Percentiles rank a stretch among this genome's conserved stretches.
phyloP scores from a whole-genome alignment of 176 grass and related monocot species.

The Zoysia pacifica region DNA sequence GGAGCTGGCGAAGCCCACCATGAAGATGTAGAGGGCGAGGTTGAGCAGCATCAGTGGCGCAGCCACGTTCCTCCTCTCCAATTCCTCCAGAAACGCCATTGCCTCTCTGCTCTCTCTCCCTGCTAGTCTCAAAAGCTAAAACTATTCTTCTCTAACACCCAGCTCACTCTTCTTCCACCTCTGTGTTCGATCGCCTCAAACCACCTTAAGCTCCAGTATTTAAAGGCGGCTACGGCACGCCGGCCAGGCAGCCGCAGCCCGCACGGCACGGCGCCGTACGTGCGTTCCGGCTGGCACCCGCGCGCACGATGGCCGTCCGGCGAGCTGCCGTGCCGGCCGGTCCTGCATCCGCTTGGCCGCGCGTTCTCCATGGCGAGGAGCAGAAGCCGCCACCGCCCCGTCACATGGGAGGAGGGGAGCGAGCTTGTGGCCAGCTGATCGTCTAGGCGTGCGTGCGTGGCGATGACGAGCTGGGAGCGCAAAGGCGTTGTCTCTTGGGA shows the following conservation, averaged over 20 bases:
- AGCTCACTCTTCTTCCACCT: neutral
- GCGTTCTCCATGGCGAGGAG: neutral
- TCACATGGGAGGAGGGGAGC: neutral
- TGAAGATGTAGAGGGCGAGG: constrained; percentile 44
- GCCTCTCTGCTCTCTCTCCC: neutral
- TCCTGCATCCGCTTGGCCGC: too few relatives aligned
- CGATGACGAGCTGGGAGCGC: neutral
- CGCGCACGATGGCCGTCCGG: neutral
- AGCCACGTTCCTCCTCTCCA: constrained; percentile 41
- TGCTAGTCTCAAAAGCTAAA: neutral
- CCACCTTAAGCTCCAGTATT: neutral
- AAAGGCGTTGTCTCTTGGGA: neutral
- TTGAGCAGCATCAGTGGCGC: constrained; percentile 48
- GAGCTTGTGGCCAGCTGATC: neutral
- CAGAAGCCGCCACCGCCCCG: neutral
- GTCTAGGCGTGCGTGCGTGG: too few relatives aligned
- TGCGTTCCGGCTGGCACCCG: constrained; percentile 7
- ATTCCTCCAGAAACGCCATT: neutral
- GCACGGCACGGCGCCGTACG: constrained; percentile 9
- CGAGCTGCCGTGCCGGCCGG: constrained; percentile 15
- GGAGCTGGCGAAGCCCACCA: constrained; percentile 50
- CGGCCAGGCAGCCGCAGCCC: neutral
- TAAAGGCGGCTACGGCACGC: neutral
- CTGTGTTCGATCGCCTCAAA: neutral
- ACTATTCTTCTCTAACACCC: neutral